Conservation (phyloP, 768 basidiomycete species). For the Chiua virens region DNA sequence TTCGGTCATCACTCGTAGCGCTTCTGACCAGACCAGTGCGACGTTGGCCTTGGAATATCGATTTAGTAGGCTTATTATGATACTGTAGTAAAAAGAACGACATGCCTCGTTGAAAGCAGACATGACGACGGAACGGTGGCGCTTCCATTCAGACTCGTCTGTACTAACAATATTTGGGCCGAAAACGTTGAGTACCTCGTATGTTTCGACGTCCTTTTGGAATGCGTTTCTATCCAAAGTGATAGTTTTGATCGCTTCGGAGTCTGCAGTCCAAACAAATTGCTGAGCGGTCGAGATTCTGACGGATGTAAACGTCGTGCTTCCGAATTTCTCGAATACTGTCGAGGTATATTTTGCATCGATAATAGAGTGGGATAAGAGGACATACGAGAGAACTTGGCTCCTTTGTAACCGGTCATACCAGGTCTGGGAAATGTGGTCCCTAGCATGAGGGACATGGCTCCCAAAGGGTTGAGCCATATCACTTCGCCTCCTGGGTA, state of each 20-base stretch:
- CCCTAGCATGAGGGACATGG: conserved; percentile 26
- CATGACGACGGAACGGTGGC: conserved; percentile 44
- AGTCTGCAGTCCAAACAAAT: conserved; percentile 44
- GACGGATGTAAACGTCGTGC: conserved; percentile 41
- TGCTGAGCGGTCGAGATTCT: conserved; percentile 30
- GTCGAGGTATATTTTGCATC: background rate
- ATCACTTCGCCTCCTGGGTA: conserved; percentile 16
- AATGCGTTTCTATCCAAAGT: conserved; percentile 36
- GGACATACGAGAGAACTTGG: conserved; percentile 37
- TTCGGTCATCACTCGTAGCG: too few relatives aligned
- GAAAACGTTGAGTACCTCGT: conserved; percentile 44
- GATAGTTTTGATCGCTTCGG: conserved; percentile 40
- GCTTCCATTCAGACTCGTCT: conserved; percentile 46
- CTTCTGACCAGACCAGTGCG: conserved; percentile 50
- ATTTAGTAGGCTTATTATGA: background rate
- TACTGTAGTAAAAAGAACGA: background rate
- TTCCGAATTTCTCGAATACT: conserved; percentile 37
- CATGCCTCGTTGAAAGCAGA: conserved; percentile 51
- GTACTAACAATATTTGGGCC: conserved; percentile 44
- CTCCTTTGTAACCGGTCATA: conserved; percentile 35
- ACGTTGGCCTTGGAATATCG: conserved; percentile 38
- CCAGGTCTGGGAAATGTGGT: conserved; percentile 35
- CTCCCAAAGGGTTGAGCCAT: conserved; percentile 37
- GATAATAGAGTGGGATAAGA: background rate
- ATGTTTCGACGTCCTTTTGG: conserved; percentile 40